Evolutionary conservation across 2,329 filamentous ascomycete genomes (phyloP), one percentile per base, ranked within the genome.

Genomic region (Cryphonectria radicalis): DNA sequence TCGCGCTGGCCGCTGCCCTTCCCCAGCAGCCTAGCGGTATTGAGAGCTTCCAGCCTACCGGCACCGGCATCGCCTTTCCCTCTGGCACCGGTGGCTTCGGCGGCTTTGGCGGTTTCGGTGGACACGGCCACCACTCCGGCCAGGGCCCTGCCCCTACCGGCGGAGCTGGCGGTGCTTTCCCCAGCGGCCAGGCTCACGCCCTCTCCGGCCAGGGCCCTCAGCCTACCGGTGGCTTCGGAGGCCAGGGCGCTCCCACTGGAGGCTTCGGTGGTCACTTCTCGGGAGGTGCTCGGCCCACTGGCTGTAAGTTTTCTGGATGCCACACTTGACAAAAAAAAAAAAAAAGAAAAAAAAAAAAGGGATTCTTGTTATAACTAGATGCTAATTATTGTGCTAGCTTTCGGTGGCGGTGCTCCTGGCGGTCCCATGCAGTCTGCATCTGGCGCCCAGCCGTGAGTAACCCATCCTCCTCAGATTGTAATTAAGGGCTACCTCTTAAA

Each of bases 1-100:
- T 73, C 25, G 59, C 68, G 35, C 46, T 73, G 68, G 71, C 67
- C 62, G 71, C 71, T 32, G 71, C 71, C 37, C 60, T 66, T 69
- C 68, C 57, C 32, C 65, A 68, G 69, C 68, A 69, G 32, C 65
- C 68, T n/a, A 66, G 60, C 22, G 67, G 68, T 19, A 64, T 50
- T 10, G 50, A 42, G 42, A 42, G 46, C 60, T n/a, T 35, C 43
- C 3, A 43, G 19, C 50, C 60, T 37, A 64, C 50, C 25, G 60
- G 67, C 19, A 64, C 60, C 6, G 68, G 50, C 59, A 32, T 60
- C 14, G 37, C 70, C 13, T 53, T 72, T 63, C 70, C 70, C 37
- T 64, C 63, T n/a, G 70, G 67, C 35, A 69, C 70, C 59, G 70
- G 67, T 17, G 66, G 60, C 14, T 66, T 68, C 42, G 66, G 60